These are phyloP conservation scores for Komagataella kurtzmanii DNA, from an alignment of 805 yeast genomes.

Conservation along the genomic window DNA sequence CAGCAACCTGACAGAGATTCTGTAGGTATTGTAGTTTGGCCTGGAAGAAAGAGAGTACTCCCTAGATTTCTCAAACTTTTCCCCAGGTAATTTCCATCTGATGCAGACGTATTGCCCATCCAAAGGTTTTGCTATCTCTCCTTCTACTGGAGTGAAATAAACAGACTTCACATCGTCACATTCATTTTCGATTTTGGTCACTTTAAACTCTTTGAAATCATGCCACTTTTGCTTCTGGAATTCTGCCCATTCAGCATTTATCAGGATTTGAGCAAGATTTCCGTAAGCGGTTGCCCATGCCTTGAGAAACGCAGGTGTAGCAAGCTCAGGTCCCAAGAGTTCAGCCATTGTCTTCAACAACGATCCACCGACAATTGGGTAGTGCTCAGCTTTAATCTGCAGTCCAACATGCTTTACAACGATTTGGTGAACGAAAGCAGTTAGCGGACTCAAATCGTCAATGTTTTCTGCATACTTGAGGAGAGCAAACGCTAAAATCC, in stretches of 20 bases:
- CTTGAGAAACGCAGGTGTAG: conserved; percentile 40
- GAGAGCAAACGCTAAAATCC: conserved; percentile 48
- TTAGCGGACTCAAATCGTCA: conserved; percentile 39
- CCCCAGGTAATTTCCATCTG: conserved; percentile 20
- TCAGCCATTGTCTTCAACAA: conserved; percentile 40
- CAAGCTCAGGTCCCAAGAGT: conserved; percentile 41
- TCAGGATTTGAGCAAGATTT: conserved; percentile 46
- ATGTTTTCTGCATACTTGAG: conserved; percentile 50
- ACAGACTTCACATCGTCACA: conserved; percentile 34
- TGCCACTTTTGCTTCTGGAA: conserved; percentile 40
- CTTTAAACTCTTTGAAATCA: conserved; percentile 41
- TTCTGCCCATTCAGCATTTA: conserved; percentile 34
- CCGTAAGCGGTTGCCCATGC: conserved; percentile 62
- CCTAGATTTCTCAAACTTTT: conserved; percentile 31
- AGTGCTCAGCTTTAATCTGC: conserved; percentile 49
- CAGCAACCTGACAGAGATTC: conserved; percentile 44
- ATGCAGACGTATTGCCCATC: conserved; percentile 36
- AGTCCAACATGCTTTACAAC: conserved; percentile 56
- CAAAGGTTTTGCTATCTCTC: conserved; percentile 9
- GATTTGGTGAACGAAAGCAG: conserved; percentile 42
- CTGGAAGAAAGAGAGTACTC: conserved; percentile 43
- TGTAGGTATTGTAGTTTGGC: conserved; percentile 24
- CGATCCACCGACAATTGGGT: conserved; percentile 47
- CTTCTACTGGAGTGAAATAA: conserved; percentile 32
- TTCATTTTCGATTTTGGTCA: conserved; percentile 28